A percentile compares a stretch with the other conserved stretches of the same genome.
Conservation (phyloP, 2,329 filamentous ascomycete species). For the Acephala macrosclerotiorum region DNA sequence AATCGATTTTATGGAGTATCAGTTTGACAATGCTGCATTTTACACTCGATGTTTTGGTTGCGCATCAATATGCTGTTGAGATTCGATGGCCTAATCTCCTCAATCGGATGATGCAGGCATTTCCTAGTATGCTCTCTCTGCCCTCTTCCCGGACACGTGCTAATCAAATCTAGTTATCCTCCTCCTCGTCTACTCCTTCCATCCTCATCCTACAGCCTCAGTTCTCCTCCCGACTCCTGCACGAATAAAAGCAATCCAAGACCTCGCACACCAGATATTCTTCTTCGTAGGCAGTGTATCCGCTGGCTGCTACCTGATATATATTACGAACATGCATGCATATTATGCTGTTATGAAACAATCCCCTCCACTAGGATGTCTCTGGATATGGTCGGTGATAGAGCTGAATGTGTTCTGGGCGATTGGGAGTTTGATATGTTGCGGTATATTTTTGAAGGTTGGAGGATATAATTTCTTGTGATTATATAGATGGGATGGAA, state of each 20-base stretch:
- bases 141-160: not conserved
- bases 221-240: slow-evolving; percentile 56
- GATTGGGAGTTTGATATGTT: slow-evolving; percentile 56
- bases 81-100: slow-evolving; percentile 64
- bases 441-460: slow-evolving; percentile 37
- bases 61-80: slow-evolving; percentile 77
- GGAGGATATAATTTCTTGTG: slow-evolving; percentile 39
- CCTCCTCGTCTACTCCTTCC: slow-evolving; percentile 44
- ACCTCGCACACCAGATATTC: slow-evolving; percentile 60
- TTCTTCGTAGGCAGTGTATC: slow-evolving; percentile 69
- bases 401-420: slow-evolving; percentile 80
- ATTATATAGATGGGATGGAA: not conserved
- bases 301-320: slow-evolving; percentile 80
- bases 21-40: slow-evolving; percentile 77
- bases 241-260: slow-evolving; percentile 55
- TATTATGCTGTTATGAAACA: slow-evolving; percentile 93
- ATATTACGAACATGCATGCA: slow-evolving; percentile 78
- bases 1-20: slow-evolving; percentile 64
- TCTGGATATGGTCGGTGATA: slow-evolving; percentile 94
- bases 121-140: slow-evolving; percentile 51
- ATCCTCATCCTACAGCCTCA: slow-evolving; percentile 51
- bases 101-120: slow-evolving; percentile 59
- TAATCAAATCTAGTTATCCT: slow-evolving; percentile 45
- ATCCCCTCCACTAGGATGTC: slow-evolving; percentile 84
- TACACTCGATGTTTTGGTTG: slow-evolving; percentile 80